Conservation (phyloP, 768 basidiomycete genomes). For the Phaeotremella fagi region DNA sequence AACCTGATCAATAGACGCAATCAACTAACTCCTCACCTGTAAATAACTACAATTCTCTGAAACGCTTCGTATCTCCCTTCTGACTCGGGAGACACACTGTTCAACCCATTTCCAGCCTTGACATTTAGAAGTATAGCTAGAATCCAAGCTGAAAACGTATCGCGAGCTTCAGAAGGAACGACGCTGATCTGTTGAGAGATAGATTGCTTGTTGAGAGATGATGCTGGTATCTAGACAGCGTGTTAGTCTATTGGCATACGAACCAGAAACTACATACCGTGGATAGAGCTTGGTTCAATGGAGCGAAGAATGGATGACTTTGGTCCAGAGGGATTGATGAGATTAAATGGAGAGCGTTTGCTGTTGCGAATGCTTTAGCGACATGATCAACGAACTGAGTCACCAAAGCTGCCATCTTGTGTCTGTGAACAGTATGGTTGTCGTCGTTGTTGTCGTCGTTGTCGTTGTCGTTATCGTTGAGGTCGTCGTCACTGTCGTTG, state of each 20-base stretch:
- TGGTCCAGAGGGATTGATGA: slow-evolving; percentile 18
- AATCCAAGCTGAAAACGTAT: slow-evolving; percentile 15
- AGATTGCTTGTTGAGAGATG: background rate
- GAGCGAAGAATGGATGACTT: slow-evolving; percentile 19
- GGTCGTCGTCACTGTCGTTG: too few relatives aligned
- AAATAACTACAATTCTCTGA: slow-evolving; percentile 11
- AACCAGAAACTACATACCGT: slow-evolving; percentile 2
- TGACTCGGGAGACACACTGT: background rate
- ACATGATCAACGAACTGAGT: slow-evolving; percentile 8
- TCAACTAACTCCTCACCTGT: too few relatives aligned
- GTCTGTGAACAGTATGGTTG: too few relatives aligned
- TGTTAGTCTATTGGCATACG: background rate
- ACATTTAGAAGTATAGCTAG: slow-evolving; percentile 13
- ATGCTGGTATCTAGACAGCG: slow-evolving; percentile 5
- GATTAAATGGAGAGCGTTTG: slow-evolving; percentile 10
- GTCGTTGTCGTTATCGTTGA: too few relatives aligned
- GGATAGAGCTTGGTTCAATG: slow-evolving; percentile 13
- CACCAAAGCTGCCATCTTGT: slow-evolving; percentile 1
- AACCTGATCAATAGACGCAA: background rate
- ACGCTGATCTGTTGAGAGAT: slow-evolving; percentile 4
- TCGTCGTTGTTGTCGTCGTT: too few relatives aligned
- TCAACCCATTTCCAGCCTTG: background rate
- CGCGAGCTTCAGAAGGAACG: slow-evolving; percentile 3
- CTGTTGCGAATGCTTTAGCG: slow-evolving; percentile 1
- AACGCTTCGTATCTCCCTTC: slow-evolving; percentile 12